Conservation (phyloP, 1,139 yeast genomes). For the Taiozyma onychis region DNA sequence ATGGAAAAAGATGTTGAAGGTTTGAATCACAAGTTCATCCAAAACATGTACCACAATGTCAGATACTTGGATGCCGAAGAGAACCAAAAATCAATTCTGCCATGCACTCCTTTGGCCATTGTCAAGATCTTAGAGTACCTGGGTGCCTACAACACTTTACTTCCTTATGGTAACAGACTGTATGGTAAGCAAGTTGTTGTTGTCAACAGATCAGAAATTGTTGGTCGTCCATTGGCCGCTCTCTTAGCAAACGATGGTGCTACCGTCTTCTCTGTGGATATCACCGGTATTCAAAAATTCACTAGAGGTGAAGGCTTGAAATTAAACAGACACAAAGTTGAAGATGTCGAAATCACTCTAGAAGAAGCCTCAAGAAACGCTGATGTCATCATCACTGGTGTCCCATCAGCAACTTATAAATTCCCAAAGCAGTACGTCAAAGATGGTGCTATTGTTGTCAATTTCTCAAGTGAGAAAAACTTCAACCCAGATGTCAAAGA, state of each 20-base stretch:
- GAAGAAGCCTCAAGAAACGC: conserved; percentile 67
- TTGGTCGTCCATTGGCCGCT: conserved; percentile 96
- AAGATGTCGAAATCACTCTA: conserved; percentile 49
- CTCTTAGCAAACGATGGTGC: conserved; percentile 96
- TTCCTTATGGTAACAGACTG: conserved; percentile 85
- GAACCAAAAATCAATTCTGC: conserved; percentile 78
- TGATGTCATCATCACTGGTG: conserved; percentile 94
- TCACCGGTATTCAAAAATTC: conserved; percentile 81
- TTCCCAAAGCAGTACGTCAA: conserved; percentile 76
- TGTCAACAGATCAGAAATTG: conserved; percentile 92
- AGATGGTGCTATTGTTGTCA: conserved; percentile 87
- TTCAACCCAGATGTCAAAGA: conserved; percentile 74
- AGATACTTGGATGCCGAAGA: conserved; percentile 69
- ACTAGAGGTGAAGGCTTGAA: conserved; percentile 91
- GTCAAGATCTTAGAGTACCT: conserved; percentile 89
- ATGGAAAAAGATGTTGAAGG: conserved; percentile 95
- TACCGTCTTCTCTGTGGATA: conserved; percentile 85
- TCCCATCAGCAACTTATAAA: conserved; percentile 76
- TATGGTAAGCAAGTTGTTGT: conserved; percentile 90
- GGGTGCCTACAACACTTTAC: conserved; percentile 75
- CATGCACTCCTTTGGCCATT: conserved; percentile 94
- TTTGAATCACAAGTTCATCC: conserved; percentile 81
- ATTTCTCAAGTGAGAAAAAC: conserved; percentile 85
- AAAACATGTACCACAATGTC: conserved; percentile 89
- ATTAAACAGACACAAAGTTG: conserved; percentile 78